A percentile compares a stretch with the other conserved stretches of the same genome.
Evolutionary conservation across 2,329 filamentous ascomycete species (phyloP).

Genomic region (Exophiala calicioides): DNA sequence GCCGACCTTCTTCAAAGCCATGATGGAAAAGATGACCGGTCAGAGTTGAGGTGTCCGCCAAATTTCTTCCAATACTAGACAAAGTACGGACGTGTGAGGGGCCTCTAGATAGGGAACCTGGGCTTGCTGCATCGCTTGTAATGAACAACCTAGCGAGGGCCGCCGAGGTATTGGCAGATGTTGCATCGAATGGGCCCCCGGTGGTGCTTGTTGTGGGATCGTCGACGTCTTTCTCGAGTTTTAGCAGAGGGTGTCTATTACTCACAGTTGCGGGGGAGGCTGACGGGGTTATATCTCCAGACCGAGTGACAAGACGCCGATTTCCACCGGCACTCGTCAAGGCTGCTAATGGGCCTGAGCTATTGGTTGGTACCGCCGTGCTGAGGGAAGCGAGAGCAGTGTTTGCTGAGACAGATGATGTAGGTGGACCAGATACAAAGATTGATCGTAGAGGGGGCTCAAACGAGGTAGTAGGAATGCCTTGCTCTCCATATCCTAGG

Average conservation of each 20-base stretch:
- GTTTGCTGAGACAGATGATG: conserved; percentile 38
- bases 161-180: conserved; percentile 31
- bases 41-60: conserved; percentile 44
- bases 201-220: conserved; percentile 30
- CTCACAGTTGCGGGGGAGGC: conserved; percentile 15
- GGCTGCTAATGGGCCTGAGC: conserved; percentile 34
- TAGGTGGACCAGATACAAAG: conserved; percentile 38
- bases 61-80: conserved; percentile 27
- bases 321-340: conserved; percentile 25
- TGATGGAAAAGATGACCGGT: conserved; percentile 55
- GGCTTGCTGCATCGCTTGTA: conserved; percentile 26
- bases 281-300: conserved; percentile 16
- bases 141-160: conserved; percentile 36
- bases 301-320: conserved; percentile 19
- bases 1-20: conserved; percentile 53
- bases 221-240: conserved; percentile 38
- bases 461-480: conserved; percentile 30
- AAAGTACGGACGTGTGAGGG: conserved; percentile 32
- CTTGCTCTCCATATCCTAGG: conserved; percentile 17
- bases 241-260: conserved; percentile 29
- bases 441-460: conserved; percentile 39
- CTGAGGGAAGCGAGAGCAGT: conserved; percentile 39
- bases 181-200: conserved; percentile 22
- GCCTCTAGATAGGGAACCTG: conserved; percentile 31
- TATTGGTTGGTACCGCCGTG: conserved; percentile 32